Conservation (phyloP, 306 rosid genomes). For the Begonia loranthoides region DNA sequence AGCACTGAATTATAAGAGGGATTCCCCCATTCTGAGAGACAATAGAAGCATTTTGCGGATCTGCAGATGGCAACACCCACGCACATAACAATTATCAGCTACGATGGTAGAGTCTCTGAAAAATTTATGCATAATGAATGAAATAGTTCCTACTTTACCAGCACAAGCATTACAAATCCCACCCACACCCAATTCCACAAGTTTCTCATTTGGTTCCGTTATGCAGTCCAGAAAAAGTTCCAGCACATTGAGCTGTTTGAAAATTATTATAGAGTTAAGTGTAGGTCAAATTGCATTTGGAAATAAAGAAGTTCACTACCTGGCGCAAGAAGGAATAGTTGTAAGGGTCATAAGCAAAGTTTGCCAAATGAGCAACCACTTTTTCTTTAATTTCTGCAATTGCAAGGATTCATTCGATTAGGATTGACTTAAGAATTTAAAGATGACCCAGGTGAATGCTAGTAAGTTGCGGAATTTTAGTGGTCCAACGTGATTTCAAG, state of each 20-base stretch:
- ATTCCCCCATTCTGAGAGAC: slow-evolving; percentile 43
- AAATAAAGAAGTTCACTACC: slow-evolving; percentile 25
- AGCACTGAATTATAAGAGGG: slow-evolving; percentile 63
- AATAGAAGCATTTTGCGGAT: slow-evolving; percentile 50
- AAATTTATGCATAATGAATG: not conserved
- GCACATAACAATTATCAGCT: not conserved
- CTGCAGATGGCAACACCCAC: slow-evolving; percentile 14
- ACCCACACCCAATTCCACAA: slow-evolving; percentile 76
- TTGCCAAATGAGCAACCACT: slow-evolving; percentile 64
- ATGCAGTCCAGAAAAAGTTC: slow-evolving; percentile 86
- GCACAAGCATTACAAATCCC: slow-evolving; percentile 82
- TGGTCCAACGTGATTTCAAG: too few relatives aligned
- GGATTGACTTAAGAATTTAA: not conserved
- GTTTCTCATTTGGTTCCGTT: slow-evolving; percentile 79
- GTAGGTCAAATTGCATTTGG: not conserved
- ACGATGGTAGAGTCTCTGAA: not conserved
- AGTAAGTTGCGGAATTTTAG: too few relatives aligned
- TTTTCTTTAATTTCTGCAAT: slow-evolving; percentile 58
- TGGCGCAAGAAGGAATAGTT: slow-evolving; percentile 60
- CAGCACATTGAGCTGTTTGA: slow-evolving; percentile 66
- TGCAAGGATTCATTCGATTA: not conserved
- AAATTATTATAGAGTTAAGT: slow-evolving; percentile 1
- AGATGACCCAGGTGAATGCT: too few relatives aligned
- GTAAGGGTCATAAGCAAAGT: slow-evolving; percentile 95
- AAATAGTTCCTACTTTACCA: slow-evolving; percentile 27